Base-by-base conservation (phyloP, 805 yeast species). In the Yamadazyma phyllophila region DNA sequence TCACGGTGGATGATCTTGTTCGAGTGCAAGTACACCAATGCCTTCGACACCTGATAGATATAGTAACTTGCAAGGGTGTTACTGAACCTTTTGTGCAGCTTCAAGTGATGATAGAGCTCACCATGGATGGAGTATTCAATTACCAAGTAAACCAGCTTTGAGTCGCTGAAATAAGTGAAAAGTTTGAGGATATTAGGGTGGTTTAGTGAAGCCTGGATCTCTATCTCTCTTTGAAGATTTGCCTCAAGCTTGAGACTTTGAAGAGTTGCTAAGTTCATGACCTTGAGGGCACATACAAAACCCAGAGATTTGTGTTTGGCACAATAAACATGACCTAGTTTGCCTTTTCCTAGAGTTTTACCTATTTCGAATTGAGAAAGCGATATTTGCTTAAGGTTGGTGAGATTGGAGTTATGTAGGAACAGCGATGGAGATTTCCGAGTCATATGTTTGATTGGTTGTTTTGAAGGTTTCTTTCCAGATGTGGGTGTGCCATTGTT, bases 261-360 rank as follows among this genome's bases (percentile, higher is more conserved):
- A 44, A 92, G 72, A 52, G 91, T 97, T 44, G 74, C 73, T 65
- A 90, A 92, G 48, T 83, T 82, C 97, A 94, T 88, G 2, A 85
- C 94, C 61, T 94, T 92, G 56, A 92, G 67, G 1, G 99, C 99
- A 62, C 95, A 88, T 1, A 92, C 74, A 59, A 80, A 87, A 1
- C 95, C 96, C 0, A 88, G 77, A 30, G 67, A 58, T 52, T 78
- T 82, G 61, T 90, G 97, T 45, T 77, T 76, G 7, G 85, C 97
- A 60, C 96, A 87, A 64, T 89, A 91, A 1, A 94, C 98, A 56
- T 81, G 82, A 7, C 99, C 99, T 57, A 91, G 83, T 62, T 90
- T 89, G 6, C 99, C 99, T 60, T 88, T 89, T 0, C 98, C 99
- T 40, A 92, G 73, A 46, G 85, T 82, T 44, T 83, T 78, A 13